A percentile compares a stretch with the other conserved stretches of the same genome.
Evolutionary conservation across 306 rosid species (phyloP).

Genomic region (Ceratonia siliqua): DNA sequence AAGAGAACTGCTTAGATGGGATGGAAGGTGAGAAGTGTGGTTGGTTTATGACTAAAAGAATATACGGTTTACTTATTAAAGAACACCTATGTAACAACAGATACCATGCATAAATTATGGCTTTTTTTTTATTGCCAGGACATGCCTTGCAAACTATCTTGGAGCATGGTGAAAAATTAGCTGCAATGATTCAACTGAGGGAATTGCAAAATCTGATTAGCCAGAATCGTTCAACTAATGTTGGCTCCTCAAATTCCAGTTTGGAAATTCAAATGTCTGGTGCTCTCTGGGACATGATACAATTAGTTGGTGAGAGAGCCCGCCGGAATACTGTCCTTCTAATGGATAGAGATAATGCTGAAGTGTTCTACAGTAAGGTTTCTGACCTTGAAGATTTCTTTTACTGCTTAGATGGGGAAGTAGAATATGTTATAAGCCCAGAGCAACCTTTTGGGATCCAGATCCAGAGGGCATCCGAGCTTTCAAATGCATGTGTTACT

Average conservation of each 20-base stretch:
- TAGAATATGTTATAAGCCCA: conserved; percentile 65
- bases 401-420: conserved; percentile 78
- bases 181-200: conserved; percentile 91
- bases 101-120: conserved; percentile 32
- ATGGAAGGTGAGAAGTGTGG: conserved; percentile 1
- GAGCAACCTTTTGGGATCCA: conserved; percentile 70
- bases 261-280: conserved; percentile 71
- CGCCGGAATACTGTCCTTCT: conserved; percentile 88
- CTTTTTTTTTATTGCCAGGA: conserved; percentile 52
- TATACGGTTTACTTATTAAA: not conserved
- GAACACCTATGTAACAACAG: not conserved
- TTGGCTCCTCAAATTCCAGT: conserved; percentile 50
- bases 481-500: conserved; percentile 82
- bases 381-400: conserved; percentile 88
- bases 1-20: conserved; percentile 8
- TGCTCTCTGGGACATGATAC: conserved; percentile 96
- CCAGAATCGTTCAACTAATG: conserved; percentile 68
- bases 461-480: conserved; percentile 87
- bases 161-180: conserved; percentile 97
- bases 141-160: conserved; percentile 75
- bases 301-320: conserved; percentile 88
- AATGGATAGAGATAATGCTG: conserved; percentile 98
- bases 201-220: conserved; percentile 76
- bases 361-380: conserved; percentile 95
- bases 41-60: conserved; percentile 17